Base-by-base conservation (phyloP, 2,329 filamentous ascomycete species). In the Stylonectria norvegica region DNA sequence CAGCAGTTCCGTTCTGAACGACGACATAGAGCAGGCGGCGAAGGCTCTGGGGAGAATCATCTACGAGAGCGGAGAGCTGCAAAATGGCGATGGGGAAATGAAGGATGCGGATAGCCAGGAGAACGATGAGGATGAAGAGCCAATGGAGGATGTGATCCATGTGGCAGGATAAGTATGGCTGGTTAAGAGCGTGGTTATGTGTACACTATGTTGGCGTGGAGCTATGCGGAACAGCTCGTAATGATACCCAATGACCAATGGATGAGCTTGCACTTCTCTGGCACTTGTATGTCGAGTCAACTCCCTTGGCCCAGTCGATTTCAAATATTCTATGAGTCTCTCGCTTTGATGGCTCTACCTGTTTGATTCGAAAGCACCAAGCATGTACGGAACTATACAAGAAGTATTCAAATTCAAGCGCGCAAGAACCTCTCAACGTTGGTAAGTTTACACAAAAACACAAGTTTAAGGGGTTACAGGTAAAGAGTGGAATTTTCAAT, bases 21-120 rank as follows among this genome's bases (percentile, higher is more conserved):
- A 58, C 3, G 56, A 57, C n/a, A 33, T 52, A 5, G 51, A 53
- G 14, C 36, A 49, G 16, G 55, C 55, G 17, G 45, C 48, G 16
- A 49, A 52, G 10, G 31, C 38, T 5, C 36, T 68, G 4, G 40
- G 43, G 3, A 49, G 50, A 5, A 63, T 53, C 38, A 53, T 67
- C 14, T 67, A 59, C 20, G 45, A 47, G 20, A 40, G 31, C 6
- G 37, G 29, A 11, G 43, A 45, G n/a, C 39, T 29, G 7, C 43
- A 45, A 5, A 43, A 39, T 3, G 47, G 47, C 12, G 57, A 58
- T 31, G 36, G 43, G 14, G 35, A 34, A n/a, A 57, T 55, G 53
- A 41, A 55, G 22, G 48, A 49, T 15, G 20, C 15, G 4, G 32
- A 16, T 12, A 25, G 22, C 12, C 12, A 7, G 25, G 28, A 22